Evolutionary conservation across 305 asterid species (phyloP).

Genomic region (Rubia balearica): DNA sequence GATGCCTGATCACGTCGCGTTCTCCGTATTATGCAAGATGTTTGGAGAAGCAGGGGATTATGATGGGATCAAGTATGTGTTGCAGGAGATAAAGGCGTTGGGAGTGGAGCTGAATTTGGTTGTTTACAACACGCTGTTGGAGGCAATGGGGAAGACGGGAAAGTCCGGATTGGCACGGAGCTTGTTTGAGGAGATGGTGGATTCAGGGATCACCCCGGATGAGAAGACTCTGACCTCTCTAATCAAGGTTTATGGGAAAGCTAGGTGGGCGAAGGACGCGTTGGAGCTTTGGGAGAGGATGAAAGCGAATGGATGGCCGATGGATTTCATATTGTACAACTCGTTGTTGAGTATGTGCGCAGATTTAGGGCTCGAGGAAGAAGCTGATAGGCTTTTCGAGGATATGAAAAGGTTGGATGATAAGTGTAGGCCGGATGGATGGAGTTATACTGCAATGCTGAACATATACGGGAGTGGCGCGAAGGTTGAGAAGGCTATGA

Average conservation of each 20-base stretch:
- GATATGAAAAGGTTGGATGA: conserved; percentile 65
- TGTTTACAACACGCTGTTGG: conserved; percentile 74
- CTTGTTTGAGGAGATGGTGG: conserved; percentile 85
- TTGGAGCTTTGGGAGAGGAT: conserved; percentile 82
- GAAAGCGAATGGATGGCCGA: conserved; percentile 79
- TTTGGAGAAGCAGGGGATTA: conserved; percentile 94
- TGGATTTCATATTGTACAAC: conserved; percentile 75
- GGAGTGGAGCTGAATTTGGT: conserved; percentile 75
- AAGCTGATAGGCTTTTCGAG: conserved; percentile 62
- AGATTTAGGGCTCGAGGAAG: conserved; percentile 83
- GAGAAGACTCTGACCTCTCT: conserved; percentile 76
- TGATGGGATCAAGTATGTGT: conserved; percentile 74
- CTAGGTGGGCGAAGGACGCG: conserved; percentile 91
- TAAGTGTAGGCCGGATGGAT: conserved; percentile 58
- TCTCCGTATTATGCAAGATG: conserved; percentile 71
- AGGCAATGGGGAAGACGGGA: conserved; percentile 86
- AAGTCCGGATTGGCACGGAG: conserved; percentile 84
- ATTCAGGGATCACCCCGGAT: conserved; percentile 55
- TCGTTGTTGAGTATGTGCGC: conserved; percentile 94
- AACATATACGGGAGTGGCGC: conserved; percentile 83
- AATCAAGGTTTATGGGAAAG: conserved; percentile 85
- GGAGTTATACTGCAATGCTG: conserved; percentile 91
- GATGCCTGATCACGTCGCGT: conserved; percentile 81
- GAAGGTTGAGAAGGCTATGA: conserved; percentile 70
- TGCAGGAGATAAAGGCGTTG: conserved; percentile 75